Conservation (phyloP, 1,284 basidiomycete species). For the Cystobasidium pallidum region DNA sequence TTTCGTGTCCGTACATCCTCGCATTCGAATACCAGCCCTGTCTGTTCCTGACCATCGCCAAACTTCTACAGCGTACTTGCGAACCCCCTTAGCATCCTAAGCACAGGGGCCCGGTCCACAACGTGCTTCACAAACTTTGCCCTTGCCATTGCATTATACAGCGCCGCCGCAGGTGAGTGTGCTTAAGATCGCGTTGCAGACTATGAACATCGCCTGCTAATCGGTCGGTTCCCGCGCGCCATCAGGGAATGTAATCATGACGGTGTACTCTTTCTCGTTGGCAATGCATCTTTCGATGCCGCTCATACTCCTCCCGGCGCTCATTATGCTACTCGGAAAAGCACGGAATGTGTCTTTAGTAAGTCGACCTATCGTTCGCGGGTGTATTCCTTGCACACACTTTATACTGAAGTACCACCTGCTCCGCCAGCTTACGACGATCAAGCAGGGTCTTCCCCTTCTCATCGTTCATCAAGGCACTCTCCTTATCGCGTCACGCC, state of each 20-base stretch:
- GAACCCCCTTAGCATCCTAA: conserved; percentile 82
- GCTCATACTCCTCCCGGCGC: conserved; percentile 42
- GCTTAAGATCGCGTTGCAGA: background rate
- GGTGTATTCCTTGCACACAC: too few relatives aligned
- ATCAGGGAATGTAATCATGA: conserved; percentile 37
- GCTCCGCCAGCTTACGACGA: background rate
- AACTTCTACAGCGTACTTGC: conserved; percentile 70
- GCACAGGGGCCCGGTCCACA: conserved; percentile 77
- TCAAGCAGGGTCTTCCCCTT: conserved; percentile 23
- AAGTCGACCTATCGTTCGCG: background rate
- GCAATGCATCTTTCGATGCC: conserved; percentile 41
- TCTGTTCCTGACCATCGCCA: background rate
- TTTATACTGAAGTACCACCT: background rate
- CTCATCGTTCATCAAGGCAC: conserved; percentile 45
- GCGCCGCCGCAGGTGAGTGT: conserved; percentile 59
- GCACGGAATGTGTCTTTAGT: background rate
- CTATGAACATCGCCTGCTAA: too few relatives aligned
- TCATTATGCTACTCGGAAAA: conserved; percentile 10
- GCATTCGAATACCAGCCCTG: too few relatives aligned
- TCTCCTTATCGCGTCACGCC: conserved; percentile 46
- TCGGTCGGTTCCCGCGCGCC: background rate
- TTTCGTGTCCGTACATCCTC: background rate
- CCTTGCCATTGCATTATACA: conserved; percentile 69
- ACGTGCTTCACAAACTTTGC: conserved; percentile 76
- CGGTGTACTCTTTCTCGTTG: conserved; percentile 45